A percentile compares a stretch with the other conserved stretches of the same genome.
These are phyloP conservation scores for Aeschynomene evenia DNA, from an alignment of 306 rosid genomes.

Conservation along the genomic window DNA sequence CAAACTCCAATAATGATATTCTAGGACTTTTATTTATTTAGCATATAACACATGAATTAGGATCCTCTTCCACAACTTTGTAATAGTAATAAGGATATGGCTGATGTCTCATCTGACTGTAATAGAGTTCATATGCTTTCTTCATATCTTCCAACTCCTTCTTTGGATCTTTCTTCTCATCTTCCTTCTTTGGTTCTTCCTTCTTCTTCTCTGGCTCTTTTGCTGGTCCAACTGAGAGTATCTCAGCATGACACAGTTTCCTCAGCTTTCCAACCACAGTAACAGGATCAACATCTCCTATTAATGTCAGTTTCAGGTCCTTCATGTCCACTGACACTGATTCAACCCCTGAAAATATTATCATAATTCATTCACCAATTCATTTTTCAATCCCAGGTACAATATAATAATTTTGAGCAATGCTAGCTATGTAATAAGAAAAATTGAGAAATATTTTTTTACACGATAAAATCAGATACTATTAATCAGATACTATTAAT, in stretches of 20 bases:
- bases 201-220: conserved; percentile 65
- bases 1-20: not conserved
- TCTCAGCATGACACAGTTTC: conserved; percentile 49
- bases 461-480: no score
- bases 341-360: conserved; percentile 58
- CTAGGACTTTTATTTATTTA: conserved; percentile 35
- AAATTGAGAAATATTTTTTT: no score
- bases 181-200: conserved; percentile 38
- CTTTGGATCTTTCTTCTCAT: conserved; percentile 36
- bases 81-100: conserved; percentile 25
- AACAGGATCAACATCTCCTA: conserved; percentile 69
- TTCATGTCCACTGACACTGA: conserved; percentile 69
- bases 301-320: conserved; percentile 63
- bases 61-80: conserved; percentile 55
- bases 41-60: conserved; percentile 69
- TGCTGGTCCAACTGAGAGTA: conserved; percentile 71
- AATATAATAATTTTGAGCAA: no score
- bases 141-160: conserved; percentile 26
- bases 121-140: not conserved
- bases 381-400: no score
- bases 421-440: no score
- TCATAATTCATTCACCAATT: not conserved
- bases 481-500: no score
- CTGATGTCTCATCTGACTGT: conserved; percentile 21
- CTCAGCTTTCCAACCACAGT: conserved; percentile 50